Base-by-base conservation (phyloP, 2,329 filamentous ascomycete genomes). In the Epicoccum sorghinum region DNA sequence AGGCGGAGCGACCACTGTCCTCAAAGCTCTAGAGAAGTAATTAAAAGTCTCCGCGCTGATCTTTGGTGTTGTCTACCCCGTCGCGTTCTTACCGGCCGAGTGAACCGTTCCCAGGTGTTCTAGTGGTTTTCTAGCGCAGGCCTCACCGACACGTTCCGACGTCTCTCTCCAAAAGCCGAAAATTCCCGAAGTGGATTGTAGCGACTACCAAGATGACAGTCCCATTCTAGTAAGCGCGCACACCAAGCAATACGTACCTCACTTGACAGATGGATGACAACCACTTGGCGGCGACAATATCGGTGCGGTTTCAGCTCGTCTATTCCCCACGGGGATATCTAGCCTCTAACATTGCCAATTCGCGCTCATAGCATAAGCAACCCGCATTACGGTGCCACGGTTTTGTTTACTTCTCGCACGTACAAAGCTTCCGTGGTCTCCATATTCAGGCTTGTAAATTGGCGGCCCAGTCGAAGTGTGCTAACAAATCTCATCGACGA, bases 1-100 rank as follows among this genome's bases (percentile, higher is more conserved):
- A 66, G 50, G 52, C 46, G 7, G 39, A 52, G 12, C 41, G 18
- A 10, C 47, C 36, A 10, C 23, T 49, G 3, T 39, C 23, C 18
- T 57, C 65, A 12, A 66, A 64, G 47, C 46, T 68, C 52, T 55
- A 55, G 52, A 49, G 29, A 55, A 54, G 22, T 18, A 45, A 46
- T 33, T 18, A 30, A 46, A 33, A 36, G n/a, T 37, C n/a, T 22
- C 22, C 27, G 41, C 27, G 46, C 10, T 42, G 45, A 45, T 45
- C 35, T 24, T 45, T 32, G 36, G 13, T 12, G 32, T 33, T 33
- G 7, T 33, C 10, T n/a, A n/a, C 32, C 32, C 10, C 14, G 13
- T 10, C 41, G 8, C 12, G 22, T 14, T 23, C 45, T 50, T 55
- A 55, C 52, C 52, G 52, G 52, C 52, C 52, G 52, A 37, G 46